These are phyloP conservation scores for Globisporangium uncinulatum DNA, from an alignment of 352 stramenopile genomes.

Conservation along the genomic window DNA sequence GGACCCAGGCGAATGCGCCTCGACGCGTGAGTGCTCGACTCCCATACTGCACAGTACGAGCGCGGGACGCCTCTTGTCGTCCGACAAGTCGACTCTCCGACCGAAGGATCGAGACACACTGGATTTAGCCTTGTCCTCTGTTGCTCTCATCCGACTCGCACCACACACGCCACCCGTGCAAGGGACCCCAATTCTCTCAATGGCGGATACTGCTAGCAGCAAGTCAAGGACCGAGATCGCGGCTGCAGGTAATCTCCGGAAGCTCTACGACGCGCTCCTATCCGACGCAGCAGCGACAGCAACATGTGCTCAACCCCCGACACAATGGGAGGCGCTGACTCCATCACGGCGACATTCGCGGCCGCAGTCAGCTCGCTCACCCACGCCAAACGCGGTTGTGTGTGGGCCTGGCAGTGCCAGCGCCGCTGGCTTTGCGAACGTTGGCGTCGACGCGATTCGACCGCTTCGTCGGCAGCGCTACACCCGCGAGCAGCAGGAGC, in stretches of 20 bases:
- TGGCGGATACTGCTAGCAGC: slow-evolving; percentile 4
- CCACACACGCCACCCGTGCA: not conserved
- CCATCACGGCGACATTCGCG: not conserved
- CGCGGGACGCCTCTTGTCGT: too few relatives aligned
- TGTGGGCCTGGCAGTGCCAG: not conserved
- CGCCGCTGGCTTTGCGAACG: not conserved
- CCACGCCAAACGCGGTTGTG: not conserved
- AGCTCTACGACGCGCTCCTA: slow-evolving; percentile 19
- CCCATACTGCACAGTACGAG: slow-evolving; percentile 19
- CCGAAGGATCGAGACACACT: too few relatives aligned
- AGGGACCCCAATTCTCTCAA: not conserved
- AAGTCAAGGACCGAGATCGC: slow-evolving; percentile 25
- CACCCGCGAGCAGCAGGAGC: not conserved
- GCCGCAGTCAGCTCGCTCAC: slow-evolving; percentile 12
- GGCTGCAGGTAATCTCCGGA: slow-evolving; percentile 23
- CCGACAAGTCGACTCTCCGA: not conserved
- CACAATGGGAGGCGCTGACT: not conserved
- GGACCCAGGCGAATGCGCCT: slow-evolving; percentile 5
- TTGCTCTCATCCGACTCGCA: slow-evolving; percentile 2
- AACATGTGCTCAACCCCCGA: not conserved
- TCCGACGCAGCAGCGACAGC: not conserved
- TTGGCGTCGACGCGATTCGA: slow-evolving; percentile 18
- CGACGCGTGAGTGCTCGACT: slow-evolving; percentile 27
- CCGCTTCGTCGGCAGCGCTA: slow-evolving; percentile 12
- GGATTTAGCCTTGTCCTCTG: too few relatives aligned